Base-by-base conservation (phyloP, 805 yeast species). In the Candida incommunis region DNA sequence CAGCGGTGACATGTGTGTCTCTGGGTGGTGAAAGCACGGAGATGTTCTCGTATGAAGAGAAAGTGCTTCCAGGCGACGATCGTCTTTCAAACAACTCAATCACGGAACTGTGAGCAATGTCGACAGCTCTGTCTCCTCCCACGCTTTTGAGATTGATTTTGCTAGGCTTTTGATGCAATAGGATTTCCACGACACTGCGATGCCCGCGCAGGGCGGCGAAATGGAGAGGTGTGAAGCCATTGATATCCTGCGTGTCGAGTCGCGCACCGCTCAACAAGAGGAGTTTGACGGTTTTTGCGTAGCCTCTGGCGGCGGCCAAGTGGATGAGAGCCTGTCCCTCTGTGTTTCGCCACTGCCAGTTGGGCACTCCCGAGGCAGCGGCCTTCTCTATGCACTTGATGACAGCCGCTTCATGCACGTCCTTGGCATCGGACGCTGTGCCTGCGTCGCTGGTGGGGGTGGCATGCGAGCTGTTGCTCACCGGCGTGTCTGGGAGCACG, bases 271-370 rank as follows among this genome's bases (percentile, higher is more conserved):
- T 75, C 43, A 71, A 76, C 3, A 88, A 65, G 55, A 92, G 69
- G 23, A 78, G 78, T 22, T 72, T 65, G 16, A 76, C 74, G 45
- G 92, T 68, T 26, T 72, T 69, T 37, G 65, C 60, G 54, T 84
- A 83, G 20, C 90, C 90, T 56, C 80, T 78, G 47, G 83, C 60
- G 9, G 87, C 72, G 1, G 97, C 87, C 49, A 92, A 69, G 62
- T 92, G 98, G 43, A 92, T 65, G 69, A 92, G 69, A 0, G 94
- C 79, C 60, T 92, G 96, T 15, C 96, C 95, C 57, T 84, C 84
- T 23, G 64, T 51, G 48, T 88, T 92, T 54, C 87, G 77, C 51
- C 87, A 69, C 23, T 85, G 86, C 78, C 92, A 75, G 57, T 86
- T 84, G 20, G 90, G 84, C 16, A 52, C 50, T 20, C 51, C 50